phyloP scores from a whole-genome alignment of 345 rosid genomes.

The Populus simonii region DNA sequence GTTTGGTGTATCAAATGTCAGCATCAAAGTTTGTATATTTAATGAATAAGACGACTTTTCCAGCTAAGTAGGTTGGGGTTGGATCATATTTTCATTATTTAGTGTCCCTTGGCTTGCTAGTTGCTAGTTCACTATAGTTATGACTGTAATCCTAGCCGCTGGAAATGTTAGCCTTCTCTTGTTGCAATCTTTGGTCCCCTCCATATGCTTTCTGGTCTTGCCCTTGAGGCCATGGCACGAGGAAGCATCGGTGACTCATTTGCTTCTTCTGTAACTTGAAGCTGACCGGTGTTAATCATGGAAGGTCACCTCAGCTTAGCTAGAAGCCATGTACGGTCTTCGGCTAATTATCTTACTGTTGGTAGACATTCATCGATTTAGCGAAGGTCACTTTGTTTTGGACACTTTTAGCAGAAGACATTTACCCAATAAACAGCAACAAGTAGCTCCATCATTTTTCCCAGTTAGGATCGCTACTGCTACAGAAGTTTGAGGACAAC shows the following conservation, averaged over 20 bases:
- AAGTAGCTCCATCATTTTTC: not conserved
- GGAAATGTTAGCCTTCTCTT: not conserved
- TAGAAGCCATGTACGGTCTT: not conserved
- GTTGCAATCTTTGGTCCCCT: conserved; percentile 3
- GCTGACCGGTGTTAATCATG: not conserved
- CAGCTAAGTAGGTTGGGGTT: not conserved
- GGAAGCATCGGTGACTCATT: not conserved
- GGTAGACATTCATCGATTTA: not conserved
- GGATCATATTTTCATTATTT: not conserved
- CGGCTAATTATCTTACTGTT: not conserved
- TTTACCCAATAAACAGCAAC: not conserved
- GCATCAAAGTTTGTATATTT: not conserved
- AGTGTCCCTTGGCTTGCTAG: conserved; percentile 18
- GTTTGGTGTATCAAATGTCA: not conserved
- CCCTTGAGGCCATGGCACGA: not conserved
- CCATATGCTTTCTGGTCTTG: conserved; percentile 2
- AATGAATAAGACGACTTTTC: not conserved
- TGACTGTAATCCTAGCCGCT: not conserved
- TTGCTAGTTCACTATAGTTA: not conserved
- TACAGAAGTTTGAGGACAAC: not conserved
- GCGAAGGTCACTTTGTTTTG: not conserved
- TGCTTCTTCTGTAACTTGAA: not conserved
- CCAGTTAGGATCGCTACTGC: not conserved
- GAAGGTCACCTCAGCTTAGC: not conserved
- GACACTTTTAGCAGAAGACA: not conserved